These are phyloP conservation scores for Acacia concinna DNA, from an alignment of 331 rosid species.

Conservation along the genomic window DNA sequence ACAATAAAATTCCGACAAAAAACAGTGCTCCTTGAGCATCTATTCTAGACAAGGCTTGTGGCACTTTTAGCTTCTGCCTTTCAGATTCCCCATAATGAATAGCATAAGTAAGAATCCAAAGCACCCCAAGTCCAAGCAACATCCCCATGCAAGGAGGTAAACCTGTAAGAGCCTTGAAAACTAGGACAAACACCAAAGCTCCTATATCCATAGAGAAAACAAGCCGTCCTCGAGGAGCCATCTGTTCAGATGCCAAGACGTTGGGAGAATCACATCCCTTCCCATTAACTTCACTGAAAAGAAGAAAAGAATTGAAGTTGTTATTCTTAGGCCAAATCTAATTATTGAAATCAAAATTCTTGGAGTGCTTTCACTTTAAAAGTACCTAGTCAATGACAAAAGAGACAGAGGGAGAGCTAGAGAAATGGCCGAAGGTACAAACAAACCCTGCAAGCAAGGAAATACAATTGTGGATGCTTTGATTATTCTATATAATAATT, in stretches of 20 bases:
- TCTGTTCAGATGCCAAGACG: conserved; percentile 81
- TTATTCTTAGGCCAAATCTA: conserved; percentile 9
- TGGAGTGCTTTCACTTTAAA: conserved; percentile 16
- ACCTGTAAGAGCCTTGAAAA: conserved; percentile 88
- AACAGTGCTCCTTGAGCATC: conserved; percentile 94
- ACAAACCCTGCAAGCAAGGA: conserved; percentile 53
- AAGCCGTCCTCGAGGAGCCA: conserved; percentile 95
- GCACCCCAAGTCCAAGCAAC: conserved; percentile 91
- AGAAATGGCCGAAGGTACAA: conserved; percentile 74
- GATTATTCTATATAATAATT: not conserved
- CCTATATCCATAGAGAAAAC: conserved; percentile 88
- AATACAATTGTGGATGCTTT: conserved; percentile 17
- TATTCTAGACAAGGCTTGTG: conserved; percentile 93
- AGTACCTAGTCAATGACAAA: conserved; percentile 82
- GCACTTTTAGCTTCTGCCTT: conserved; percentile 87
- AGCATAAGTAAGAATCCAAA: conserved; percentile 98
- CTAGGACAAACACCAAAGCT: conserved; percentile 85
- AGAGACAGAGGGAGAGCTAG: conserved; percentile 86
- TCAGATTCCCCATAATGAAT: conserved; percentile 95
- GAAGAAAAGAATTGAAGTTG: conserved; percentile 32
- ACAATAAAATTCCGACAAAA: conserved; percentile 92
- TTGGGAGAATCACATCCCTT: conserved; percentile 54
- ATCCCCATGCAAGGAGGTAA: conserved; percentile 97
- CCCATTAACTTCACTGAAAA: conserved; percentile 80
- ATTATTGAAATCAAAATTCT: conserved; percentile 21